Evolutionary conservation across 768 basidiomycete species (phyloP).

Genomic region (Phaeotremella fagi): DNA sequence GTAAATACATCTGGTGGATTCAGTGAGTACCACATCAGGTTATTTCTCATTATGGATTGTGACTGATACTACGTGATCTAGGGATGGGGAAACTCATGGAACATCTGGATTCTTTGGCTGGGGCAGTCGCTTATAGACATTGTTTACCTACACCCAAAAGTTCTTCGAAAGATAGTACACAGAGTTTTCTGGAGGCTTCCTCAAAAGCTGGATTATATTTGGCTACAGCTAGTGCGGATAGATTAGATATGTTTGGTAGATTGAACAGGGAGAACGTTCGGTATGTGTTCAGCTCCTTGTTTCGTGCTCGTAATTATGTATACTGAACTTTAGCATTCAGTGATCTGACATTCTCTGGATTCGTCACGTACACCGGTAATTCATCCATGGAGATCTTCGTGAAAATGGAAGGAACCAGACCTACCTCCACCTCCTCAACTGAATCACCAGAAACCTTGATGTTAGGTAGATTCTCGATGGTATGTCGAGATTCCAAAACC

Average conservation of each 20-base stretch:
- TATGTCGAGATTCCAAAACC: conserved; percentile 67
- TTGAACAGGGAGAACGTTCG: conserved; percentile 40
- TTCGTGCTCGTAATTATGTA: neutral
- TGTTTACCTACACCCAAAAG: conserved; percentile 29
- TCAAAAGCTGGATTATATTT: conserved; percentile 69
- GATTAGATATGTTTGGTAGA: conserved; percentile 49
- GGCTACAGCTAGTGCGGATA: conserved; percentile 76
- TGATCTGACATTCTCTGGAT: conserved; percentile 70
- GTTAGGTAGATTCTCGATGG: conserved; percentile 82
- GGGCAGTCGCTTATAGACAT: conserved; percentile 78
- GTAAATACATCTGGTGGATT: conserved; percentile 41
- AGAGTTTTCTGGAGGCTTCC: conserved; percentile 56
- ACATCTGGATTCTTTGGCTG: conserved; percentile 74
- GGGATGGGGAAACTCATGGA: conserved; percentile 46
- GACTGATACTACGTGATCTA: conserved; percentile 2
- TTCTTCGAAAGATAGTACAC: conserved; percentile 6
- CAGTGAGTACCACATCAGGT: conserved; percentile 22
- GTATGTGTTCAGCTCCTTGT: conserved; percentile 48
- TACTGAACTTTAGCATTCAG: conserved; percentile 6
- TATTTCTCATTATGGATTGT: neutral
- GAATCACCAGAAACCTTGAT: conserved; percentile 55
- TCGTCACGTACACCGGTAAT: conserved; percentile 70
- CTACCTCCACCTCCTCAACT: neutral
- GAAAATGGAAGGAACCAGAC: conserved; percentile 66
- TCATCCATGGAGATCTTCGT: conserved; percentile 83